A percentile compares a stretch with the other conserved stretches of the same genome.
Evolutionary conservation across 1,139 yeast species (phyloP).

Genomic region (Debaryomyces coudertii): DNA sequence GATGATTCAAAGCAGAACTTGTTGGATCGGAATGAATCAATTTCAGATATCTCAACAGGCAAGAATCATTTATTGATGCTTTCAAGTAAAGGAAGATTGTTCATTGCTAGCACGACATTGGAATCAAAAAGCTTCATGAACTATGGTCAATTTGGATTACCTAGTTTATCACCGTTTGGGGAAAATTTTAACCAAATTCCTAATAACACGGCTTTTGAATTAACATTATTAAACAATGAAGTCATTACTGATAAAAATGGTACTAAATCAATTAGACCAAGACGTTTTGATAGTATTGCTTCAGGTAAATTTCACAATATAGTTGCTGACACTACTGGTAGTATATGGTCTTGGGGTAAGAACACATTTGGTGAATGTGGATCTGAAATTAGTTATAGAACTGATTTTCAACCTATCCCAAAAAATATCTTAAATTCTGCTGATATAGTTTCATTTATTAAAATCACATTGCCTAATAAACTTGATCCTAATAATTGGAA

Average conservation of each 20-base stretch:
- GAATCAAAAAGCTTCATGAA: slow-evolving; percentile 26
- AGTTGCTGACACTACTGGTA: slow-evolving; percentile 63
- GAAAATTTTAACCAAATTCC: slow-evolving; percentile 23
- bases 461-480: slow-evolving; percentile 30
- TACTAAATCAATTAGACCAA: slow-evolving; percentile 31
- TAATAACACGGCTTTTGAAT: slow-evolving; percentile 33
- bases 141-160: slow-evolving; percentile 86
- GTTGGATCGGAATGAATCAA: slow-evolving; percentile 45
- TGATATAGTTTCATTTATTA: slow-evolving; percentile 25
- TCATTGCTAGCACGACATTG: slow-evolving; percentile 60
- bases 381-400: slow-evolving; percentile 62
- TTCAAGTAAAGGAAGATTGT: slow-evolving; percentile 64
- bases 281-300: slow-evolving; percentile 62
- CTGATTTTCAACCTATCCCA: slow-evolving; percentile 74
- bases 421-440: slow-evolving; percentile 43
- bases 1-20: slow-evolving; percentile 8
- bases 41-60: slow-evolving; percentile 63
- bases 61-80: slow-evolving; percentile 65
- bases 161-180: slow-evolving; percentile 65
- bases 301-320: slow-evolving; percentile 76
- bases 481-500: slow-evolving; percentile 40
- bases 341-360: slow-evolving; percentile 82
- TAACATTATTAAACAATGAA: slow-evolving; percentile 42
- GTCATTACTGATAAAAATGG: slow-evolving; percentile 26
- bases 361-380: slow-evolving; percentile 85